phyloP scores from a whole-genome alignment of 1,284 basidiomycete species.

The Melampsora abietis-canadensis region DNA sequence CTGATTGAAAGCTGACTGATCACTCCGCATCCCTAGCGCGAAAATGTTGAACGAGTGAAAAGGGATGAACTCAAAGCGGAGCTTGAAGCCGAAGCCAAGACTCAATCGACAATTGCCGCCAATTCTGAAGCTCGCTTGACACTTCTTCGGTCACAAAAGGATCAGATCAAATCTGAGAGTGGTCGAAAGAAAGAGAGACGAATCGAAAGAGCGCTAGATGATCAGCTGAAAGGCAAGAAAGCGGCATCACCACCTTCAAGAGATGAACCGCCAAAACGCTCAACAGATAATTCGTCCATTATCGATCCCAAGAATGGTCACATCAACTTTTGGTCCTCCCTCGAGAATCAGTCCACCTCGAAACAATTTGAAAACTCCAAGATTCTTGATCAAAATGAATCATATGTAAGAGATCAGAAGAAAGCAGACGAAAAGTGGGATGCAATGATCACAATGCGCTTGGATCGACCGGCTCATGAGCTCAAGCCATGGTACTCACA shows the following conservation, averaged over 20 bases:
- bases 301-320: constrained; percentile 39
- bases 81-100: constrained; percentile 35
- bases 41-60: constrained; percentile 38
- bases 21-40: constrained; percentile 5
- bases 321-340: constrained; percentile 39
- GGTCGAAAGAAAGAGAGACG: constrained; percentile 23
- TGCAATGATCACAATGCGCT: constrained; percentile 35
- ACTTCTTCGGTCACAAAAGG: constrained; percentile 23
- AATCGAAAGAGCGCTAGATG: constrained; percentile 24
- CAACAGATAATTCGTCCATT: constrained; percentile 34
- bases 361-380: constrained; percentile 18
- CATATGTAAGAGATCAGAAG: constrained; percentile 32
- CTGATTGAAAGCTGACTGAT: background rate
- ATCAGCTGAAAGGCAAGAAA: constrained; percentile 40
- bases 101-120: constrained; percentile 36
- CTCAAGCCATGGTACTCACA: constrained; percentile 39
- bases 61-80: constrained; percentile 36
- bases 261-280: background rate
- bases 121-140: constrained; percentile 38
- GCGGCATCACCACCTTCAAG: background rate
- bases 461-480: constrained; percentile 41
- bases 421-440: constrained; percentile 39
- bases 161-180: constrained; percentile 28
- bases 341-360: constrained; percentile 37
- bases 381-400: constrained; percentile 27